Evolutionary conservation across 768 basidiomycete genomes (phyloP), one percentile per base, ranked within the genome.

Genomic region (Pulveroboletus sp.): DNA sequence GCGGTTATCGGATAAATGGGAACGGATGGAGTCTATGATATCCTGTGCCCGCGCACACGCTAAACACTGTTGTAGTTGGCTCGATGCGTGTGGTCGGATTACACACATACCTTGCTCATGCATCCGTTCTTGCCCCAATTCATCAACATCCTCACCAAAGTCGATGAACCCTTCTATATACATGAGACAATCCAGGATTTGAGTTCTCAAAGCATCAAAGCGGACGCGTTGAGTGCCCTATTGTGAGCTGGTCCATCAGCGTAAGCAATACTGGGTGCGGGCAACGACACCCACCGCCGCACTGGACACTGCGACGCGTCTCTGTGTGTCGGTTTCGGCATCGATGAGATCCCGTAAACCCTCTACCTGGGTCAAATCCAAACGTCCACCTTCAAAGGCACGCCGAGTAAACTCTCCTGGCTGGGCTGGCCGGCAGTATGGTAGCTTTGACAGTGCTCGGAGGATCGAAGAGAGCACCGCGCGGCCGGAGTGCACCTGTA

Each of bases 341-440:
- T 93, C 84, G 38, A 95, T 85, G 30, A 95, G 75, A 61, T 94
- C 93, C 51, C 83, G 81, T 48, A 95, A 64, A 6, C 90, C 93
- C 62, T 95, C 93, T 1, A 90, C 91, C 68, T 94, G 86, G 0
- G 90, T 92, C 48, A 95, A 69, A 61, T 93, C 92, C 46, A 95
- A 71, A 38, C 89, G 76, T 0, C 93, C 93, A 17, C 80, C 83
- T 26, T 84, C 71, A 55, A 91, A 89, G 0, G 92, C 91, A 39
- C 88, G 83, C 26, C 85, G 77, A 12, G 93, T 93, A 60, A 95
- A 95, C 68, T 95, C 93, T 27, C 93, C 93, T 2, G 85, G 80
- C 59, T 86, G 84, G 2, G 93, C 93, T 6, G 85, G 85, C 4
- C 93, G 81, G 44, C 83, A 82, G 49, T 71, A 78, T 0, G 83